Conservation (phyloP, 257 asterid species). For the Solanum ossicruentum region DNA sequence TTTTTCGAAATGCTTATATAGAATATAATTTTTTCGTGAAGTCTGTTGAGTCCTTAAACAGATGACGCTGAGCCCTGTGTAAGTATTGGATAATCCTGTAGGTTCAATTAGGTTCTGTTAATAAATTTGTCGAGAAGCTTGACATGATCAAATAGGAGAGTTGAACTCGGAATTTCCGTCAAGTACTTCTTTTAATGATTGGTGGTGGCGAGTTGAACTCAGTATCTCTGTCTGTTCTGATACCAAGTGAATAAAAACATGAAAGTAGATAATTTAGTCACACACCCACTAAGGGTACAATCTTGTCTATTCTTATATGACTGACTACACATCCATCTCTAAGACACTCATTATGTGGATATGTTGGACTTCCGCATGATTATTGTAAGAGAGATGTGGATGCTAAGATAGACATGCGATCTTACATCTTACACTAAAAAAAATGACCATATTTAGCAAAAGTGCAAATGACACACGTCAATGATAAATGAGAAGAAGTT, state of each 20-base stretch:
- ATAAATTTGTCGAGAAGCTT: background rate
- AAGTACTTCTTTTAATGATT: background rate
- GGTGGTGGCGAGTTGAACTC: background rate
- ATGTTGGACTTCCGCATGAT: background rate
- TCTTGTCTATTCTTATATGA: background rate
- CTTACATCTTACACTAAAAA: background rate
- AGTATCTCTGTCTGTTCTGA: fast-evolving
- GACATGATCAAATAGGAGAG: background rate
- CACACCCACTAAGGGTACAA: background rate
- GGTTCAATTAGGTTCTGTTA: background rate
- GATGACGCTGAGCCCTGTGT: background rate
- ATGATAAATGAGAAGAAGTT: background rate
- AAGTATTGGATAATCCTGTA: background rate
- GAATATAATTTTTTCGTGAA: background rate
- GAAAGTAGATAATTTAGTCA: background rate
- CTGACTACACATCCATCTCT: background rate
- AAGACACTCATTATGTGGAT: background rate
- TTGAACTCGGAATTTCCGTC: background rate
- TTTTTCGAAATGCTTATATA: background rate
- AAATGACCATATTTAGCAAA: background rate
- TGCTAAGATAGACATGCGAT: background rate
- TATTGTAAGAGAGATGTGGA: background rate
- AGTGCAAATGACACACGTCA: background rate
- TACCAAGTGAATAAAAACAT: background rate
- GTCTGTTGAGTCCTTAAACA: background rate